Evolutionary conservation across 208 protist species (phyloP).

Genomic region (Leishmania mexicana): DNA sequence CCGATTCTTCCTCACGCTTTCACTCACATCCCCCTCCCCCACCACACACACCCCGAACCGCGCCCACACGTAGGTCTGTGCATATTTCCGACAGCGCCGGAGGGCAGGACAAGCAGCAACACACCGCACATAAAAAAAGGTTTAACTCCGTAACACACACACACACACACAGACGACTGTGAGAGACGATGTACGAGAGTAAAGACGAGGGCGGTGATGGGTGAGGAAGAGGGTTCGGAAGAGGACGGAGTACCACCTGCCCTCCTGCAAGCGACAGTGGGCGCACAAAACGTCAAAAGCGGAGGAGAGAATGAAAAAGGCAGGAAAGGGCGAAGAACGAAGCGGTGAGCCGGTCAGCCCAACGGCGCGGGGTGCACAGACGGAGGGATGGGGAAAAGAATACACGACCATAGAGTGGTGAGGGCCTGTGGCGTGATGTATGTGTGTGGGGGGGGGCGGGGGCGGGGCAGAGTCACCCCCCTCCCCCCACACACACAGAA

Average conservation of each 20-base stretch:
- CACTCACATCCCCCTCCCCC: background rate
- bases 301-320: no score
- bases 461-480: background rate
- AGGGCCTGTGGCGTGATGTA: background rate
- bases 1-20: background rate
- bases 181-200: background rate
- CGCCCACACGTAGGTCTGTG: background rate
- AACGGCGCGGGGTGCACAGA: no score
- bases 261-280: background rate
- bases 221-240: background rate
- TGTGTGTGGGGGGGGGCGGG: background rate
- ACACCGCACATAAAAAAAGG: background rate
- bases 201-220: background rate
- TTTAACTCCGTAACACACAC: background rate
- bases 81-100: background rate
- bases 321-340: conserved; percentile 6
- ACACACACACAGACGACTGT: background rate
- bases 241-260: background rate
- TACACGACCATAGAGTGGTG: background rate
- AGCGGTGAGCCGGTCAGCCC: conserved; percentile 2
- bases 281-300: no score
- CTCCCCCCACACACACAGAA: background rate
- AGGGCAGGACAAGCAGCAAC: no score
- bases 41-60: no score
- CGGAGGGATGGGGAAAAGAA: background rate